These are phyloP conservation scores for Entelexis paramagnoliae DNA, from an alignment of 1,139 yeast species.

Conservation along the genomic window DNA sequence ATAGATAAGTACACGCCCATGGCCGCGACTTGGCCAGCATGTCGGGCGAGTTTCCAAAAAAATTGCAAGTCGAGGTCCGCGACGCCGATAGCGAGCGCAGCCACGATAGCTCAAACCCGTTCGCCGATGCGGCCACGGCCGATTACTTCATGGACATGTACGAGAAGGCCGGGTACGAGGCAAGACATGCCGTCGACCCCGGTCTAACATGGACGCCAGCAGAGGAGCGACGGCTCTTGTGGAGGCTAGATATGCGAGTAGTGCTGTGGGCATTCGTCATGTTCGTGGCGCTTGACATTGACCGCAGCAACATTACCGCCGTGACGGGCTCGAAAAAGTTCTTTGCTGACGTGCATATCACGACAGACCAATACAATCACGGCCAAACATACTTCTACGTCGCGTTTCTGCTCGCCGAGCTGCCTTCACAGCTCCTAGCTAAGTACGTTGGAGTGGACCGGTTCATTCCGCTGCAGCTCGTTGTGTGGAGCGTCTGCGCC, in stretches of 20 bases:
- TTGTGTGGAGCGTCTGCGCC: conserved; percentile 44
- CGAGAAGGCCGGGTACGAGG: conserved; percentile 36
- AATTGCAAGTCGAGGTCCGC: too few relatives aligned
- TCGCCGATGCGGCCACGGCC: too few relatives aligned
- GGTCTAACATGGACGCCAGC: conserved; percentile 37
- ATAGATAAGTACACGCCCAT: too few relatives aligned
- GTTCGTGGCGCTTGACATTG: conserved; percentile 45
- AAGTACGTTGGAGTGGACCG: conserved; percentile 45
- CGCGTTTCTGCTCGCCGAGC: conserved; percentile 42
- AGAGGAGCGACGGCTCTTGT: conserved; percentile 37
- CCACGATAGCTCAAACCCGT: too few relatives aligned
- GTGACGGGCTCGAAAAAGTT: conserved; percentile 45
- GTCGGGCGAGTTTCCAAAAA: too few relatives aligned
- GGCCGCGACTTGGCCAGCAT: too few relatives aligned
- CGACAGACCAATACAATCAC: conserved; percentile 41
- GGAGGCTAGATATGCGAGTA: conserved; percentile 40
- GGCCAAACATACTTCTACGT: conserved; percentile 41
- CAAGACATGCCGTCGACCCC: conserved; percentile 38
- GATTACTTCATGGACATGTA: conserved; percentile 35
- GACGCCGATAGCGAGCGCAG: too few relatives aligned
- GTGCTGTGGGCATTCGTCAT: conserved; percentile 42
- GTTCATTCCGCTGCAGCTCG: conserved; percentile 46
- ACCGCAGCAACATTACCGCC: conserved; percentile 41
- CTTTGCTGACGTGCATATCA: conserved; percentile 39
- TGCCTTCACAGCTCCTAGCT: conserved; percentile 47